Conservation (phyloP, 345 rosid genomes). For the Hibiscus trionum region DNA sequence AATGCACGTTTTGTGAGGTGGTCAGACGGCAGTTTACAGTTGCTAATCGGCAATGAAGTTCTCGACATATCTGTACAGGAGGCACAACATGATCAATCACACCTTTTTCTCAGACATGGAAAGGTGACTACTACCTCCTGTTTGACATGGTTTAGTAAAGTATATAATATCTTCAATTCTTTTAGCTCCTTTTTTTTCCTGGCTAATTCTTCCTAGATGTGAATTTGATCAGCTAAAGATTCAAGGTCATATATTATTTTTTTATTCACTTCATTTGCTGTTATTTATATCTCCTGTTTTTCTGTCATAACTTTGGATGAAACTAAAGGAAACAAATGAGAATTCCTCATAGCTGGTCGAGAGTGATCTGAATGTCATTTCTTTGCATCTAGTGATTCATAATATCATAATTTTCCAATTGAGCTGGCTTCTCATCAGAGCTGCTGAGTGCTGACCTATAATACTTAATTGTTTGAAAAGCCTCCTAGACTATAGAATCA, state of each 20-base stretch:
- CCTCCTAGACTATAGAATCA: neutral
- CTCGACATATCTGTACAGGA: constrained; percentile 93
- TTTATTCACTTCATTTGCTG: neutral
- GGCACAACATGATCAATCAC: constrained; percentile 84
- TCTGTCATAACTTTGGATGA: neutral
- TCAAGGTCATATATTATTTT: neutral
- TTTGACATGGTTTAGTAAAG: constrained; percentile 5
- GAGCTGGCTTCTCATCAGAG: neutral
- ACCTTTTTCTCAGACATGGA: constrained; percentile 88
- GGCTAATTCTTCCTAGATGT: neutral
- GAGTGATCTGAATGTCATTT: neutral
- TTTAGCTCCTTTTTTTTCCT: neutral
- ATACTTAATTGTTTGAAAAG: neutral
- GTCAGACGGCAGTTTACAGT: constrained; percentile 98
- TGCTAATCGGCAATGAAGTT: constrained; percentile 93
- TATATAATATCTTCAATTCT: neutral
- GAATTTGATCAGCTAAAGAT: neutral
- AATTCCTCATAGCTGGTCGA: neutral
- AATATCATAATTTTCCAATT: neutral
- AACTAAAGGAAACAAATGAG: neutral
- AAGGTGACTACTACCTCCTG: constrained; percentile 43
- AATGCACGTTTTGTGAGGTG: constrained; percentile 98
- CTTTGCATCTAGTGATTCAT: neutral
- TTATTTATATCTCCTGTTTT: neutral
- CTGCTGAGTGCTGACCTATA: neutral